Conservation (phyloP, 2,329 filamentous ascomycete genomes). For the Cryphonectria carpinicola region DNA sequence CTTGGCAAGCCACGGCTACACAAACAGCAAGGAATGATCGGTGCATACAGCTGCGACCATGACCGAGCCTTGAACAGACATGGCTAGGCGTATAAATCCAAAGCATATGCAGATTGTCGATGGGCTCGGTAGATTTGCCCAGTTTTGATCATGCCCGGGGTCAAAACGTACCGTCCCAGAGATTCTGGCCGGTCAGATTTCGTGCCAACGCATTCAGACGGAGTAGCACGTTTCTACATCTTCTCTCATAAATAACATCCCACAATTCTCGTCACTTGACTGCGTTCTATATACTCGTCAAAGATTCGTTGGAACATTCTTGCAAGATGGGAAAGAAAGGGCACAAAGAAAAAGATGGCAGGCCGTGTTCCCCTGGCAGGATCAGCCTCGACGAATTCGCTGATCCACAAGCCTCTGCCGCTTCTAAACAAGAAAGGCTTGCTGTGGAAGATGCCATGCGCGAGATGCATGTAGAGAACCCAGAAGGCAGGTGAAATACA, state of each 20-base stretch:
- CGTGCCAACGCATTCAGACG: neutral
- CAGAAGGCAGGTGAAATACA: neutral
- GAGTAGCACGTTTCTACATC: neutral
- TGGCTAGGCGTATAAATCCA: neutral
- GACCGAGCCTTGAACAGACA: neutral
- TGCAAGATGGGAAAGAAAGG: neutral
- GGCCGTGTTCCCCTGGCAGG: conserved; percentile 1
- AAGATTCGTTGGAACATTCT: too few relatives aligned
- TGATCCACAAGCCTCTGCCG: neutral
- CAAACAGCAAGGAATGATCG: neutral
- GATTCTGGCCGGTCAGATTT: neutral
- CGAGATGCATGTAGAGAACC: neutral
- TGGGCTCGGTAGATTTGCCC: neutral
- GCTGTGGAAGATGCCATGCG: neutral
- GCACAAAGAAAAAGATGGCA: conserved; percentile 6
- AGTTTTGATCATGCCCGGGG: neutral
- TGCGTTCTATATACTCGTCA: neutral
- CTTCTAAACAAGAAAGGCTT: conserved; percentile 1
- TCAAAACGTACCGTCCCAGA: neutral
- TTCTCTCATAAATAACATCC: neutral
- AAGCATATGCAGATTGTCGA: neutral
- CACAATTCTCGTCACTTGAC: neutral
- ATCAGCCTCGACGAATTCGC: neutral
- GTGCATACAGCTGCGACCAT: too few relatives aligned
- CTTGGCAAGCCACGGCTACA: conserved; percentile 2